Evolutionary conservation across 2,329 filamentous ascomycete genomes (phyloP), one percentile per base, ranked within the genome.

Genomic region (Fusarium armeniacum): DNA sequence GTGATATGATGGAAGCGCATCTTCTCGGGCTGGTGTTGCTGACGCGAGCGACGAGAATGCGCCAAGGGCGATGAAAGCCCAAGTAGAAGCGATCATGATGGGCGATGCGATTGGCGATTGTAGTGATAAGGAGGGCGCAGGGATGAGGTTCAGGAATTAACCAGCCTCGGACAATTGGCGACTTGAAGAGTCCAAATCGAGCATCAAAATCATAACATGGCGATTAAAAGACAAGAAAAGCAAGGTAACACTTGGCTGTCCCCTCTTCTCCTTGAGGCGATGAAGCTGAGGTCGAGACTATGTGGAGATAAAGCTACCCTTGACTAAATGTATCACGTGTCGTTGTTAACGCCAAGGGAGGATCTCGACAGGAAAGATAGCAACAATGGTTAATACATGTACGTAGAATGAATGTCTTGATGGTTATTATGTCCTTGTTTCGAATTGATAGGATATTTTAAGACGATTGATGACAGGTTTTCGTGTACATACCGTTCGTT

Each of bases 1-100:
- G 73, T 87, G 86, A 75, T 90, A 90, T 30, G 87, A 89, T 0
- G 88, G 87, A 45, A 89, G 80, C 28, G 80, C 76, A 63, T 83
- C 80, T 62, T 84, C 82, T 43, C 74, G 75, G 6, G 72, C 72
- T 9, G 49, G 49, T 40, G 49, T 52, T 26, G 78, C 79, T 9
- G 67, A 72, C 22, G 72, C 75, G 40, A 77, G 58, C 22, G 73
- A 58, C 30, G 73, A 58, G 64, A 79, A 64, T 59, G 73, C 75
- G 51, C 69, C 70, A 20, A 77, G 56, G 57, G 53, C 59, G 44
- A 73, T 30, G 3, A 75, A 16, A 16, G 69, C 53, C 65, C 66
- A 63, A 12, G 52, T n/a, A 32, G 62, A 22, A 53, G 68, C 56
- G 20, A 74, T 65, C 68, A 73, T 74, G 59, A 44, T 58, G 58